Conservation (phyloP, 208 protist genomes). For the Wallacemonas rigidus region DNA sequence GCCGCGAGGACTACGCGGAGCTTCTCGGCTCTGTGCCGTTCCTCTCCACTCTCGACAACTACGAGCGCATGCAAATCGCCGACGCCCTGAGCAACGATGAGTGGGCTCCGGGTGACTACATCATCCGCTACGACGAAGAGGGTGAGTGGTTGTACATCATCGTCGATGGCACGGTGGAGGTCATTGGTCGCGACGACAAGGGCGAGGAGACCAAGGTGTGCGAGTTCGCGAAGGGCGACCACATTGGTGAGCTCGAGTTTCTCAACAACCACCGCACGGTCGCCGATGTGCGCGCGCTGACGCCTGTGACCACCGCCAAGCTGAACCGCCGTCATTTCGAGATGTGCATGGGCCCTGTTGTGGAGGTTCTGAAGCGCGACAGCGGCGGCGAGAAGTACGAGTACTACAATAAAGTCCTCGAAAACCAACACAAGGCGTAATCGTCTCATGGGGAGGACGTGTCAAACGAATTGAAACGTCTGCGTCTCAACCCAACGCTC, state of each 20-base stretch:
- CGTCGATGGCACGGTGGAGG: conserved; percentile 83
- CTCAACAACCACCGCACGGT: conserved; percentile 88
- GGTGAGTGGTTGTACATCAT: conserved; percentile 93
- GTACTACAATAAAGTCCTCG: conserved; percentile 90
- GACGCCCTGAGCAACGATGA: conserved; percentile 88
- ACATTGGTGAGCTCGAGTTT: conserved; percentile 92
- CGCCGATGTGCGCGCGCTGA: conserved; percentile 78
- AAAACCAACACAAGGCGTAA: conserved; percentile 39
- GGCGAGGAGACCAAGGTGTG: conserved; percentile 78
- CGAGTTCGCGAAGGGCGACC: conserved; percentile 81
- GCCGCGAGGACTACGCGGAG: conserved; percentile 76
- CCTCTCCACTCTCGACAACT: conserved; percentile 73
- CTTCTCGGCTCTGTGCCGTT: conserved; percentile 83
- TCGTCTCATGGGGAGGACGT: neutral
- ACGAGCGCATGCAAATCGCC: conserved; percentile 88
- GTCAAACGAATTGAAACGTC: too few relatives aligned
- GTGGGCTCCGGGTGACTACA: conserved; percentile 76
- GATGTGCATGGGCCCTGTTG: conserved; percentile 91
- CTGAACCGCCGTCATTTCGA: conserved; percentile 92
- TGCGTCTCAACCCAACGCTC: too few relatives aligned
- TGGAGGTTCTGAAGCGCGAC: conserved; percentile 88
- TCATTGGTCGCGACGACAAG: conserved; percentile 77
- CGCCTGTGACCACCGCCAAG: conserved; percentile 83
- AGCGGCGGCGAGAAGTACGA: conserved; percentile 80
- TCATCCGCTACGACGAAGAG: conserved; percentile 86